Base-by-base conservation (phyloP, 2,329 filamentous ascomycete genomes). In the Thelonectria discophora region DNA sequence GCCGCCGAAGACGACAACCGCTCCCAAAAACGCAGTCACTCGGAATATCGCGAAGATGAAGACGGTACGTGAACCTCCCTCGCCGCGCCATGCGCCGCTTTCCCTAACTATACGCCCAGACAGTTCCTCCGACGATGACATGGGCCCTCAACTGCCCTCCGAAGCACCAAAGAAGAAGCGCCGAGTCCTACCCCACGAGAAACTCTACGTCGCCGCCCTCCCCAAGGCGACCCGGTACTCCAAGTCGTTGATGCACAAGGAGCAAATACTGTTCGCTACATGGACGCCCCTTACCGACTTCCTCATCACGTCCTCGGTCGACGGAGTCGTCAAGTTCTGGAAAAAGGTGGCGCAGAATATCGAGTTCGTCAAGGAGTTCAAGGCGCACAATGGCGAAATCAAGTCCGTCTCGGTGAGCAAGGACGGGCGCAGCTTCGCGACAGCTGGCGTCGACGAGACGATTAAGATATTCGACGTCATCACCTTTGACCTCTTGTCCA, bases 261-360 rank as follows among this genome's bases (percentile, higher is more conserved):
- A 99, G 69, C 93, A 97, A 79, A 80, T 99, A 51, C 87, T 90
- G 59, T 98, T 94, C 72, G 87, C 92, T 65, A 96, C 90, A 12
- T 89, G 97, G 76, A 97, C 96, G 1, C 94, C 94, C 1, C 82
- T 90, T 62, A 97, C 94, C 62, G 95, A 98, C 69, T 99, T 99
- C 74, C 83, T 99, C 39, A 95, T 99, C 65, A 99, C 95, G 1
- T 92, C 91, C 63, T 98, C 95, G 0, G 81, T 92, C 45, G 95
- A 99, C 74, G 96, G 96, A n/a, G 90, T 94, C 1, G 94, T 98
- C 69, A 99, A 99, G 78, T 99, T 99, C 77, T 99, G 95, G 95
- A 99, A 99, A 81, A 99, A 99, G 80, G 86, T 91, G 66, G 89
- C 88, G 2, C 89, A 92, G 34, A 92, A 92, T 1, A 91, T 99